Base-by-base conservation (phyloP, 139 green algal species). In the Chlamydomonas sp. region DNA sequence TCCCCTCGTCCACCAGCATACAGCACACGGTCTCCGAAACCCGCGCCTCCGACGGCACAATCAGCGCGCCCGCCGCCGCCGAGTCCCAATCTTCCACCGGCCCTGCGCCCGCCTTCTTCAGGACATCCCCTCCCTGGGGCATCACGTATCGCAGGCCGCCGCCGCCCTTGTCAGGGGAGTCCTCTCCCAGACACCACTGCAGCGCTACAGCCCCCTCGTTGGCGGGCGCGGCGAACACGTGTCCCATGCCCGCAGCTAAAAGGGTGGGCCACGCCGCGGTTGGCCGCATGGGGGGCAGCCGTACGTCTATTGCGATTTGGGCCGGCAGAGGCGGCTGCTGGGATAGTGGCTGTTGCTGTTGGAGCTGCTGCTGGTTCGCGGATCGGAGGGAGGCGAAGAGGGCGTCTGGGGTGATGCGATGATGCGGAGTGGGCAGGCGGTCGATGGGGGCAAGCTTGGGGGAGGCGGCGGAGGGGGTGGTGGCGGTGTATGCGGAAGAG, bases 41-140 rank as follows among this genome's bases (percentile, higher is more conserved):
- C 12, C 58, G 20, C 60, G 60, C 15, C 1, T 17, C 62, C 31
- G 77, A 61, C 18, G 71, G 77, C 69, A 79, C 7, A 5, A 18
- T 4, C 75, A 92, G 72, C 18, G 31, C 72, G 3, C 85, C 85
- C 31, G 85, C 85, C 5, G 89, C 85, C 59, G 89, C 89, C 10
- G 76, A 80, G 80, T 92, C 89, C 31, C 58, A 12, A 71, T 92
- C 89, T 71, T 92, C 89, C 16, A 3, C 31, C 58, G 72, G 81
- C 69, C 66, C 10, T 17, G 3, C 10, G 1, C 7, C 15, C 2
- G 10, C 69, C 31, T 58, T 18, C 69, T 16, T 18, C 69, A 17
- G 2, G 2, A n/a, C 81, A 59, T 20, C 57, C 63, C n/a, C 3
- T 16, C 1, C 57, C 7, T 12, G 3, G 5, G 59, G 78, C 72